Evolutionary conservation across 768 basidiomycete species (phyloP).

Genomic region (Trametes maxima): DNA sequence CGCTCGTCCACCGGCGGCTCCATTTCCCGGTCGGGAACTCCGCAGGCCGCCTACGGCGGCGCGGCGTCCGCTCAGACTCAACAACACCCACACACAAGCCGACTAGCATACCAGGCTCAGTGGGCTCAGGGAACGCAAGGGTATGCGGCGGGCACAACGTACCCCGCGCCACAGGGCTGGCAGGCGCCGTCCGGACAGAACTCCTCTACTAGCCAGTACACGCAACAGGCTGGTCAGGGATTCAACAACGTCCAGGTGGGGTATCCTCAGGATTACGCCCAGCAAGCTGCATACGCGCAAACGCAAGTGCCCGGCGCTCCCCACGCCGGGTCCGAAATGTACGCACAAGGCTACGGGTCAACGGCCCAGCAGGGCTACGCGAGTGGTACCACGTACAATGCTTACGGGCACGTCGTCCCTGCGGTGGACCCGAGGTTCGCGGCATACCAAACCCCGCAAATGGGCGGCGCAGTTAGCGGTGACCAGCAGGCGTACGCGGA

Average conservation of each 20-base stretch:
- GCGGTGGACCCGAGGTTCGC: conserved; percentile 10
- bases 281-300: conserved; percentile 3
- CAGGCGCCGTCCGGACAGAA: not conserved
- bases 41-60: not conserved
- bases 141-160: conserved; percentile 5
- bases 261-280: conserved; percentile 1
- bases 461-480: not conserved
- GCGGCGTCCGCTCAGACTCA: not conserved
- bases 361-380: conserved; percentile 10
- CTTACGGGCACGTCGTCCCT: conserved; percentile 10
- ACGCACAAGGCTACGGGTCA: conserved; percentile 11
- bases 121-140: conserved; percentile 7
- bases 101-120: not conserved
- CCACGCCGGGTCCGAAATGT: conserved; percentile 2
- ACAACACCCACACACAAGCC: not conserved
- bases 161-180: conserved; percentile 17
- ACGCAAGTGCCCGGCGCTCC: not conserved
- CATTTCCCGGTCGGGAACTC: conserved; percentile 15
- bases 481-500: conserved; percentile 10
- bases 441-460: conserved; percentile 12
- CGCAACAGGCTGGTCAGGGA: not conserved
- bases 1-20: conserved; percentile 15
- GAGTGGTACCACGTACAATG: conserved; percentile 13
- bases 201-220: not conserved
- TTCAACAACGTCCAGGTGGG: conserved; percentile 8